Evolutionary conservation across 441 rosid species (phyloP).

Genomic region (Gossypium schwendimanii): DNA sequence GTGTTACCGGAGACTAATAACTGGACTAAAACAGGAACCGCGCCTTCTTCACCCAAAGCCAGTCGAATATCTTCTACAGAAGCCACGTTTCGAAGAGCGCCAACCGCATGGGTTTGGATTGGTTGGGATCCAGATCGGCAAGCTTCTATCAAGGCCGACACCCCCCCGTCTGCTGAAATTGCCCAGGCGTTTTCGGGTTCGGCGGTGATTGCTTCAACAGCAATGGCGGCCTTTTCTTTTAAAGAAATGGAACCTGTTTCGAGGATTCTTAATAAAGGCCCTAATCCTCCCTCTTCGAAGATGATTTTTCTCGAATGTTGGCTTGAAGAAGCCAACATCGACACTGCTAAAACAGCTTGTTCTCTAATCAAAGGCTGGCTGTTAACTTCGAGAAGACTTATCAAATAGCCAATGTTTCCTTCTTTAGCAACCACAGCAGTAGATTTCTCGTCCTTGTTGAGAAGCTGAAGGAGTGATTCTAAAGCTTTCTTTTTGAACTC

Average conservation of each 20-base stretch:
- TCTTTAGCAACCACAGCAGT: slow-evolving; percentile 49
- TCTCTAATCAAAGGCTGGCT: slow-evolving; percentile 47
- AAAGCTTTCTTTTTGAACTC: slow-evolving; percentile 73
- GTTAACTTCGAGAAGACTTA: slow-evolving; percentile 49
- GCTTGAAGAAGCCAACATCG: slow-evolving; percentile 46
- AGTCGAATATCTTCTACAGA: slow-evolving; percentile 48
- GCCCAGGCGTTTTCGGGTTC: slow-evolving; percentile 70
- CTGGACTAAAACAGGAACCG: slow-evolving; percentile 47
- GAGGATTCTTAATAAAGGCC: slow-evolving; percentile 55
- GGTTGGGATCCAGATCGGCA: slow-evolving; percentile 49
- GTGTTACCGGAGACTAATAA: slow-evolving; percentile 33
- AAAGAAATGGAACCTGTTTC: slow-evolving; percentile 52
- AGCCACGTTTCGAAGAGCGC: slow-evolving; percentile 58
- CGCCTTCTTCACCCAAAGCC: slow-evolving; percentile 65
- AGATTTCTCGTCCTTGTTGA: slow-evolving; percentile 47
- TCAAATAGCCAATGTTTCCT: slow-evolving; percentile 56
- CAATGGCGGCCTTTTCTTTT: slow-evolving; percentile 54
- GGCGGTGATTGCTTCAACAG: slow-evolving; percentile 63
- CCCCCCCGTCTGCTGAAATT: slow-evolving; percentile 60
- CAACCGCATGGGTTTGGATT: slow-evolving; percentile 44
- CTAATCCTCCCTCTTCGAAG: slow-evolving; percentile 63
- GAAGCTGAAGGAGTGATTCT: slow-evolving; percentile 58
- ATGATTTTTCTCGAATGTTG: slow-evolving; percentile 52
- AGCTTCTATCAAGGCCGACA: slow-evolving; percentile 49
- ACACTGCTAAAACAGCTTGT: slow-evolving; percentile 52